Evolutionary conservation across 805 yeast species (phyloP).

Genomic region (Kodamaea nitidulidarum): DNA sequence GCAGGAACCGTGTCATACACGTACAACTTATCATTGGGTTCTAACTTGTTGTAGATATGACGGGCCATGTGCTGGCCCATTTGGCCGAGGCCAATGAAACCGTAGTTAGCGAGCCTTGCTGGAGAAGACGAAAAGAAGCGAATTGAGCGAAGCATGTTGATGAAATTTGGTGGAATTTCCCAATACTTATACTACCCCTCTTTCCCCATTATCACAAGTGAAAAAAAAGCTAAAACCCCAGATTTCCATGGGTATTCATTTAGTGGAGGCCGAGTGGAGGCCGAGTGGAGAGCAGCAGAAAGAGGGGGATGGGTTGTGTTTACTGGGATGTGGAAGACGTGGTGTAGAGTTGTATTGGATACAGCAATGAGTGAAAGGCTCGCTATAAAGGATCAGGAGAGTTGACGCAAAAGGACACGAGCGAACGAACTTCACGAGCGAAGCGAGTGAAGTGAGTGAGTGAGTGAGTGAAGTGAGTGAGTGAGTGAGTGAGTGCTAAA

Average conservation of each 20-base stretch:
- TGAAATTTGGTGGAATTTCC: neutral
- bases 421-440: no score
- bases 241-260: conserved; percentile 4
- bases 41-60: conserved; percentile 40
- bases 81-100: conserved; percentile 55
- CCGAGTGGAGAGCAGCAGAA: neutral
- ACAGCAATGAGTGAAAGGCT: no score
- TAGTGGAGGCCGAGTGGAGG: conserved; percentile 1
- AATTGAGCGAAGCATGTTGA: conserved; percentile 7
- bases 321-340: no score
- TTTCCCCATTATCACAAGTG: conserved; percentile 4
- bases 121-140: conserved; percentile 8
- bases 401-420: no score
- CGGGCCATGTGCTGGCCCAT: conserved; percentile 57
- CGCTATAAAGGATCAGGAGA: no score
- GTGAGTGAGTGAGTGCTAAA: no score
- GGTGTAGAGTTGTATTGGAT: no score
- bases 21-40: conserved; percentile 35
- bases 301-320: neutral
- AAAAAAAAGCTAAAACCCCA: conserved; percentile 2
- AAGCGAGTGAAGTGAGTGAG: no score
- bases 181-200: conserved; percentile 1
- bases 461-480: no score
- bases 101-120: conserved; percentile 27
- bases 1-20: conserved; percentile 40